phyloP scores from a whole-genome alignment of 2,329 filamentous ascomycete species.

The Pestalotiopsis sp. region DNA sequence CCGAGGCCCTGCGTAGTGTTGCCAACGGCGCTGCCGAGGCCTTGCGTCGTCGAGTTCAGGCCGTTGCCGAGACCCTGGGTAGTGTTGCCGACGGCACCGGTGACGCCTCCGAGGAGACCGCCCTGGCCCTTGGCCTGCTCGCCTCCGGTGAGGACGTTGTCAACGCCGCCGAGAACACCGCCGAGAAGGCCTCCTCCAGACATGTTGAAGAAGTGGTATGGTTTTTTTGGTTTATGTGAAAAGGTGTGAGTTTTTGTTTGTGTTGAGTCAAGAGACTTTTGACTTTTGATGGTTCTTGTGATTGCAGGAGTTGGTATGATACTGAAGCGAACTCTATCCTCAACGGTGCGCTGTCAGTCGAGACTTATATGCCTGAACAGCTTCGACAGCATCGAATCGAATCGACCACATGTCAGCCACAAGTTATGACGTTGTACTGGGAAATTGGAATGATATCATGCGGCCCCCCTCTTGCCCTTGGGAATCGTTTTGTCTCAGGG shows the following conservation, averaged over 20 bases:
- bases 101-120: constrained; percentile 33
- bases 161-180: constrained; percentile 31
- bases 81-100: constrained; percentile 29
- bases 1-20: constrained; percentile 31
- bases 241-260: neutral
- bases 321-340: neutral
- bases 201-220: constrained; percentile 20
- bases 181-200: constrained; percentile 34
- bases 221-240: neutral
- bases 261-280: neutral
- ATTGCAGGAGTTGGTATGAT: neutral
- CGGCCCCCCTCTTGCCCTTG: neutral
- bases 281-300: neutral
- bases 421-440: constrained; percentile 6
- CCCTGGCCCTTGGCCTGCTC: constrained; percentile 34
- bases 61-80: constrained; percentile 25
- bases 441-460: constrained; percentile 3
- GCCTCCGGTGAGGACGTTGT: constrained; percentile 35
- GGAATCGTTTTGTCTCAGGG: neutral
- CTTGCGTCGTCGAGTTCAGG: constrained; percentile 30
- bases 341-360: neutral
- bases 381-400: neutral
- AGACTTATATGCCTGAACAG: neutral
- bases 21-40: constrained; percentile 31
- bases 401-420: constrained; percentile 2